phyloP scores from a whole-genome alignment of 768 basidiomycete genomes.

The Russula sp. region DNA sequence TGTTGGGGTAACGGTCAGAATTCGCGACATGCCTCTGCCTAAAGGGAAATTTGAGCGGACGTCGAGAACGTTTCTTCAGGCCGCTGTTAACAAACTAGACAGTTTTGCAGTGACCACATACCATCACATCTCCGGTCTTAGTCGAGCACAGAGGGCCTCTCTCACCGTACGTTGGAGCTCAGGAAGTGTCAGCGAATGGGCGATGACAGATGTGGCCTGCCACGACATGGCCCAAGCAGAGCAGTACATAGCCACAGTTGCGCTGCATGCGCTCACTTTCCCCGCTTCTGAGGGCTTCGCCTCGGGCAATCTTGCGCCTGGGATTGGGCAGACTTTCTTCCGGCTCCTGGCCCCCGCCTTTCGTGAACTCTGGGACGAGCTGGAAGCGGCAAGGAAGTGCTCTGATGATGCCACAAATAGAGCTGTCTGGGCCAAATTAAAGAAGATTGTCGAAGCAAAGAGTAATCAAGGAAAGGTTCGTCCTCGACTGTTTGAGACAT shows the following conservation, averaged over 20 bases:
- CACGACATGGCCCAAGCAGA: conserved; percentile 73
- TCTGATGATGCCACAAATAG: conserved; percentile 62
- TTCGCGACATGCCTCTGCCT: conserved; percentile 73
- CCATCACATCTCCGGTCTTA: conserved; percentile 54
- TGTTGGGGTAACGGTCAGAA: conserved; percentile 45
- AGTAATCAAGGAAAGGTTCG: conserved; percentile 42
- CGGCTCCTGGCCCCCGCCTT: conserved; percentile 75
- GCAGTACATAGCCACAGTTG: conserved; percentile 83
- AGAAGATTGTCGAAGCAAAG: conserved; percentile 58
- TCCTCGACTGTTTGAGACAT: not conserved
- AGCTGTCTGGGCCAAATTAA: conserved; percentile 62
- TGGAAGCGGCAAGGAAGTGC: conserved; percentile 58
- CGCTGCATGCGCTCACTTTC: conserved; percentile 73
- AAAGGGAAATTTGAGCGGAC: conserved; percentile 80
- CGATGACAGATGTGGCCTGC: conserved; percentile 84
- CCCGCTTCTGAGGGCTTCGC: conserved; percentile 60
- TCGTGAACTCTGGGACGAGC: conserved; percentile 88
- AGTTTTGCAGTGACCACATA: conserved; percentile 73
- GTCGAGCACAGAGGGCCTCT: conserved; percentile 67
- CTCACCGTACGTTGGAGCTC: conserved; percentile 72
- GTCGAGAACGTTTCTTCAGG: conserved; percentile 67
- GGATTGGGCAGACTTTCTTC: conserved; percentile 58
- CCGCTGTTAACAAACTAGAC: conserved; percentile 62
- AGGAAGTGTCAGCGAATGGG: conserved; percentile 55
- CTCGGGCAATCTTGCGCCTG: conserved; percentile 39